Evolutionary conservation across 2,329 filamentous ascomycete genomes (phyloP).

Genomic region (Septoria linicola): DNA sequence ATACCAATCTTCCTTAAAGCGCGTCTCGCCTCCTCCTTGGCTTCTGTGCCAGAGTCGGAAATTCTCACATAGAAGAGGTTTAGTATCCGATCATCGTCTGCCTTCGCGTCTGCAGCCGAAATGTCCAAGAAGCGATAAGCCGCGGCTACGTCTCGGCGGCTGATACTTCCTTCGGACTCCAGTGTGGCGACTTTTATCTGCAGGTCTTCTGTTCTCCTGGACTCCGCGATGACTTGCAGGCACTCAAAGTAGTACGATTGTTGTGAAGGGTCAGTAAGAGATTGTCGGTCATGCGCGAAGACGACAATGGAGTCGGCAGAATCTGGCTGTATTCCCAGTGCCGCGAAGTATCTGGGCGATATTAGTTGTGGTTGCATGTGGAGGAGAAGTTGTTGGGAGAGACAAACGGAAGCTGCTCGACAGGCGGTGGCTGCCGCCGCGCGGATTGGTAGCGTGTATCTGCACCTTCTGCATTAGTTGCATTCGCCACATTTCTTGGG

Average conservation of each 20-base stretch:
- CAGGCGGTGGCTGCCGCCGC: slow-evolving; percentile 22
- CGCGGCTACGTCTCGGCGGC: slow-evolving; percentile 54
- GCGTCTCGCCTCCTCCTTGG: slow-evolving; percentile 57
- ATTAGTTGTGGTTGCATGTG: slow-evolving; percentile 7
- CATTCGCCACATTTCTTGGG: background rate
- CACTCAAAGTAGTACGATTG: slow-evolving; percentile 64
- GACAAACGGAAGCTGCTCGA: slow-evolving; percentile 29
- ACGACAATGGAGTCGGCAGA: slow-evolving; percentile 62
- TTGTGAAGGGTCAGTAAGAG: slow-evolving; percentile 54
- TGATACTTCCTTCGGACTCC: slow-evolving; percentile 59
- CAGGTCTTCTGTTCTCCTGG: slow-evolving; percentile 58
- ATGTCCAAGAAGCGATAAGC: slow-evolving; percentile 63
- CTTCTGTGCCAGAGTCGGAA: slow-evolving; percentile 52
- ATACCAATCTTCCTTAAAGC: slow-evolving; percentile 61
- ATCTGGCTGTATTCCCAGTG: slow-evolving; percentile 61
- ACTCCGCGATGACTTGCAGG: slow-evolving; percentile 58
- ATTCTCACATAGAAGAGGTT: slow-evolving; percentile 61
- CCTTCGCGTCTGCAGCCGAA: slow-evolving; percentile 42
- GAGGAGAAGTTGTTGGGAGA: background rate
- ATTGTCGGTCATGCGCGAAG: slow-evolving; percentile 63
- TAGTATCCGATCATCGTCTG: slow-evolving; percentile 62
- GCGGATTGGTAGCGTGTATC: slow-evolving; percentile 28
- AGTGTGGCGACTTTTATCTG: slow-evolving; percentile 58
- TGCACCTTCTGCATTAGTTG: slow-evolving; percentile 13
- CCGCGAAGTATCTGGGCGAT: slow-evolving; percentile 48